Percentiles rank a stretch among this genome's conserved stretches.
phyloP scores from a whole-genome alignment of 768 basidiomycete genomes.

The Tephrocybe sp. region DNA sequence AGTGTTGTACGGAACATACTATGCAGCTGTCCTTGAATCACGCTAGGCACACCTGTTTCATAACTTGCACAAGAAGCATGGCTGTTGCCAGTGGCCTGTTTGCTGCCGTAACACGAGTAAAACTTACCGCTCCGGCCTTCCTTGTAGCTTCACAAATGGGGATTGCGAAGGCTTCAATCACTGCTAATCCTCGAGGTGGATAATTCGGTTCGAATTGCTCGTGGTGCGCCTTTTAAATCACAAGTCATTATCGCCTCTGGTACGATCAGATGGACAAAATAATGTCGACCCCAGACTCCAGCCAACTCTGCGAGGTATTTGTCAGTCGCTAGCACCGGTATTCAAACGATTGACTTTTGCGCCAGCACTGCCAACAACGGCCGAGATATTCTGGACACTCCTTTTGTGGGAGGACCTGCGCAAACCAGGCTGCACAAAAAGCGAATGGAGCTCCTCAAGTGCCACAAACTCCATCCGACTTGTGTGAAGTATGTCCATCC shows the following conservation, averaged over 20 bases:
- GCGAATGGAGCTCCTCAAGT: not conserved
- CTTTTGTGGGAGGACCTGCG: slow-evolving; percentile 6
- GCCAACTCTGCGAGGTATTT: slow-evolving; percentile 6
- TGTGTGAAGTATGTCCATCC: slow-evolving; percentile 43
- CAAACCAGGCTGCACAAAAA: not conserved
- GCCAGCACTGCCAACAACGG: slow-evolving; percentile 6
- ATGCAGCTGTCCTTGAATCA: not conserved
- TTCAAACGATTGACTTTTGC: not conserved
- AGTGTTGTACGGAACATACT: too few species aligned
- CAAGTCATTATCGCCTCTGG: not conserved
- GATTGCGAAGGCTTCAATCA: not conserved
- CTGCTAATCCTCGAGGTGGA: not conserved
- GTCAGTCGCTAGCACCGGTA: not conserved
- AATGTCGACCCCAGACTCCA: not conserved
- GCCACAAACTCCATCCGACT: not conserved
- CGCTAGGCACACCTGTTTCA: not conserved
- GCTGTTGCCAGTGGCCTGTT: not conserved
- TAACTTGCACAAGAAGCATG: not conserved
- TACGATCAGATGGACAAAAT: not conserved
- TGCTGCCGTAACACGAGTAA: not conserved
- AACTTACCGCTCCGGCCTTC: not conserved
- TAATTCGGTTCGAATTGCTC: not conserved
- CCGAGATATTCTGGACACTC: slow-evolving; percentile 2
- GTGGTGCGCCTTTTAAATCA: not conserved
- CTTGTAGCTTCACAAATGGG: not conserved